These are phyloP conservation scores for Trifolium dubium DNA, from an alignment of 306 rosid genomes.

Conservation along the genomic window DNA sequence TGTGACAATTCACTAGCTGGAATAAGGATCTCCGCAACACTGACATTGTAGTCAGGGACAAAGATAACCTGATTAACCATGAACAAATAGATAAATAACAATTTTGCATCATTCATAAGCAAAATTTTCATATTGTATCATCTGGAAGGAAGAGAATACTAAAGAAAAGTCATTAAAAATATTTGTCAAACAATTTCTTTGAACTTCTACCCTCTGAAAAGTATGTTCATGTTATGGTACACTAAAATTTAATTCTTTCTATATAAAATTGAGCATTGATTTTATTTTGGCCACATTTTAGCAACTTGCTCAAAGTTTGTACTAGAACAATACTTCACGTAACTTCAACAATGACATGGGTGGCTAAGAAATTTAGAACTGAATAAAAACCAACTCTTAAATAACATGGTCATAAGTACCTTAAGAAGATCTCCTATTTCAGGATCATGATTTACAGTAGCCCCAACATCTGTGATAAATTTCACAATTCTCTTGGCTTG, in stretches of 20 bases:
- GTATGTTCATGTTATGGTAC: conserved; percentile 10
- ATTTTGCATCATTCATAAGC: conserved; percentile 21
- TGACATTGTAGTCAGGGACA: conserved; percentile 96
- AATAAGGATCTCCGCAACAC: conserved; percentile 90
- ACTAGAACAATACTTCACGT: not conserved
- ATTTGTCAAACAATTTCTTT: not conserved
- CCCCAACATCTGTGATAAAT: conserved; percentile 91
- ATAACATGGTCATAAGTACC: conserved; percentile 55
- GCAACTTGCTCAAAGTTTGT: conserved; percentile 37
- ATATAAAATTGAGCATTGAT: conserved; percentile 2
- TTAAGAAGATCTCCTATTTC: conserved; percentile 93
- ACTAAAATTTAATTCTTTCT: not conserved
- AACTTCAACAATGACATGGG: conserved; percentile 15
- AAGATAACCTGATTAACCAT: conserved; percentile 70
- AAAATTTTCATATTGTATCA: not conserved
- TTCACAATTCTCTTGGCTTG: conserved; percentile 99
- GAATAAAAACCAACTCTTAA: conserved; percentile 19
- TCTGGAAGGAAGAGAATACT: conserved; percentile 17
- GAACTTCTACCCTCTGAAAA: conserved; percentile 2
- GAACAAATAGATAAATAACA: conserved; percentile 32
- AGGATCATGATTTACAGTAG: conserved; percentile 85
- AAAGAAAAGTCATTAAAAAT: conserved; percentile 13
- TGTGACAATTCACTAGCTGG: conserved; percentile 99
- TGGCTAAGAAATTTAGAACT: conserved; percentile 12
- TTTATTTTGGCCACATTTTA: conserved; percentile 11